Percentiles rank a stretch among this genome's conserved stretches.
Evolutionary conservation across 1,139 yeast genomes (phyloP).

Genomic region (Debaryomyces fabryi): DNA sequence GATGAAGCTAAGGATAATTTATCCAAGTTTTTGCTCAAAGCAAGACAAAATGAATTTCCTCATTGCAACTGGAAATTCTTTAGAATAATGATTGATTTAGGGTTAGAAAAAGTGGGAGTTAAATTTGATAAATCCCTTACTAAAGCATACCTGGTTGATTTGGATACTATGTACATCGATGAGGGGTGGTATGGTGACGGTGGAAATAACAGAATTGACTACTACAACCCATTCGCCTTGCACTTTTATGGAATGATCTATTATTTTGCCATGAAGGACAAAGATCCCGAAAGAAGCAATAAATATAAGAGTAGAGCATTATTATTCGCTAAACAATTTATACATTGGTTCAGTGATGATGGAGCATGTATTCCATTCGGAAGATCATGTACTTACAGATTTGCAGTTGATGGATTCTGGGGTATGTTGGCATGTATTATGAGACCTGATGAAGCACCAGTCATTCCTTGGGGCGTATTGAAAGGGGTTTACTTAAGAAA

Average conservation of each 20-base stretch:
- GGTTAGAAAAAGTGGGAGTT: constrained; percentile 23
- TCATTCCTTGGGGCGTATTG: constrained; percentile 22
- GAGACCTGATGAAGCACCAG: constrained; percentile 15
- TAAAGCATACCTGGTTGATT: constrained; percentile 18
- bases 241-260: constrained; percentile 29
- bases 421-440: constrained; percentile 23
- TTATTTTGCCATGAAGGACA: constrained; percentile 12
- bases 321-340: constrained; percentile 22
- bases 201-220: constrained; percentile 22
- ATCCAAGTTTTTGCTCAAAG: constrained; percentile 17
- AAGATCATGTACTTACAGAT: constrained; percentile 28
- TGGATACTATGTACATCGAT: constrained; percentile 24
- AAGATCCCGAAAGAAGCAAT: constrained; percentile 17
- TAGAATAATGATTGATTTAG: constrained; percentile 26
- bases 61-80: constrained; percentile 30
- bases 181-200: constrained; percentile 37
- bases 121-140: constrained; percentile 15
- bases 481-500: constrained; percentile 25
- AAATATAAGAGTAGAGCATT: constrained; percentile 20
- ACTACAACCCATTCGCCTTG: constrained; percentile 31
- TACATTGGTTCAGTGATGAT: constrained; percentile 24
- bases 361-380: constrained; percentile 30
- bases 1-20: constrained; percentile 20
- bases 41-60: constrained; percentile 18
- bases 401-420: constrained; percentile 31